Percentiles rank a stretch among this genome's conserved stretches.
Evolutionary conservation across 2,329 filamentous ascomycete genomes (phyloP).

Genomic region (Hypoxylon sp.): DNA sequence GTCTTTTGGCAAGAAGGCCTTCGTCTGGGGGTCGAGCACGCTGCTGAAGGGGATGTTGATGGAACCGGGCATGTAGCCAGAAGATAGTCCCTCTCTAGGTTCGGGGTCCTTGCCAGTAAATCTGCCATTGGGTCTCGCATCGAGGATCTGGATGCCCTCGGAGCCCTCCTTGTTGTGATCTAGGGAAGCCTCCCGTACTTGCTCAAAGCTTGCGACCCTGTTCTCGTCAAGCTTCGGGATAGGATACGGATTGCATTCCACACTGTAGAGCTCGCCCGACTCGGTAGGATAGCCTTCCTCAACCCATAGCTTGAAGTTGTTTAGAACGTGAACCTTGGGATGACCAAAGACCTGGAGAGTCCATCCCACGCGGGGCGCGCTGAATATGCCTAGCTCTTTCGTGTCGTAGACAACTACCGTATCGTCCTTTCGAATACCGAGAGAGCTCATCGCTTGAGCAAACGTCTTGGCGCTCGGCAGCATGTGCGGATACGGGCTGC

Average conservation of each 20-base stretch:
- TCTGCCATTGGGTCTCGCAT: slow-evolving; percentile 81
- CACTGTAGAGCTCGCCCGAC: slow-evolving; percentile 74
- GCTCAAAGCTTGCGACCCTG: slow-evolving; percentile 81
- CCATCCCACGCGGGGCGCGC: slow-evolving; percentile 92
- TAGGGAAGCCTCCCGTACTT: slow-evolving; percentile 78
- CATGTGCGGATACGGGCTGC: slow-evolving; percentile 95
- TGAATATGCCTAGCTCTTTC: slow-evolving; percentile 91
- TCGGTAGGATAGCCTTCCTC: slow-evolving; percentile 83
- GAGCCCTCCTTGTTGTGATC: slow-evolving; percentile 83
- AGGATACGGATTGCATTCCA: slow-evolving; percentile 70
- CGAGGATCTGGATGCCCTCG: slow-evolving; percentile 85
- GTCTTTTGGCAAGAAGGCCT: slow-evolving; percentile 76
- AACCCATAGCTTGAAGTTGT: slow-evolving; percentile 96
- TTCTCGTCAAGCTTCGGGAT: slow-evolving; percentile 67
- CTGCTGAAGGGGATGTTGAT: slow-evolving; percentile 82
- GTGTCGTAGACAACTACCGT: slow-evolving; percentile 94
- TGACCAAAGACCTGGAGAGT: slow-evolving; percentile 92
- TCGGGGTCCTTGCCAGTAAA: slow-evolving; percentile 87
- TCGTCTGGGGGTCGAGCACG: slow-evolving; percentile 83
- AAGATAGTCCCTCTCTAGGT: slow-evolving; percentile 83
- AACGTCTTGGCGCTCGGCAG: slow-evolving; percentile 83
- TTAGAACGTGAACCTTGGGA: slow-evolving; percentile 83
- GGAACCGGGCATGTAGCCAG: slow-evolving; percentile 90
- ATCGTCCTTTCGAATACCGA: slow-evolving; percentile 88
- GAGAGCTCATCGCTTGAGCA: slow-evolving; percentile 83